These are phyloP conservation scores for Amanita rimosa DNA, from an alignment of 768 basidiomycete species.

Conservation along the genomic window DNA sequence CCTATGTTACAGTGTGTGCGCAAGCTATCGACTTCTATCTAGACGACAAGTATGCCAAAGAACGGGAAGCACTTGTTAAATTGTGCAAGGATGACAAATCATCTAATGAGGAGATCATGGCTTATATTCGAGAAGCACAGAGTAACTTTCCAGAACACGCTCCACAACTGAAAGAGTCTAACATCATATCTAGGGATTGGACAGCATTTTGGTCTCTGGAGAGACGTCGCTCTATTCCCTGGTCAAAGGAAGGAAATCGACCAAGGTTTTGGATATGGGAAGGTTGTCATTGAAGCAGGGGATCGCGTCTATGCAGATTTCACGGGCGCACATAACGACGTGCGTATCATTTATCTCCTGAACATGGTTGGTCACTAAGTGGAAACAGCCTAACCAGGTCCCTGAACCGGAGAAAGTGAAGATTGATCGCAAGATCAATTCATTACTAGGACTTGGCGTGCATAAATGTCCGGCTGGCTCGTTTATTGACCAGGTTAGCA, in stretches of 20 bases:
- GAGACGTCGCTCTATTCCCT: neutral
- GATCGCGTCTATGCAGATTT: constrained; percentile 9
- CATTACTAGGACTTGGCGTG: constrained; percentile 14
- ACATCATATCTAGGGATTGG: constrained; percentile 8
- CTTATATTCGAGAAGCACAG: constrained; percentile 17
- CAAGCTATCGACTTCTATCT: constrained; percentile 18
- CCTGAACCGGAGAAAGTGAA: constrained; percentile 8
- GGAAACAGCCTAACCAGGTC: constrained; percentile 8
- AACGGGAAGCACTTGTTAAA: constrained; percentile 11
- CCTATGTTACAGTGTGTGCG: constrained; percentile 10
- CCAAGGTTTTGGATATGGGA: constrained; percentile 5
- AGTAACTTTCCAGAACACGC: constrained; percentile 7
- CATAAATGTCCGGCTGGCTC: constrained; percentile 14
- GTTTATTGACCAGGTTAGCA: constrained; percentile 14
- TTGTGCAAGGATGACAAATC: constrained; percentile 8
- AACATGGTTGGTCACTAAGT: neutral
- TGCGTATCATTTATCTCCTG: constrained; percentile 1
- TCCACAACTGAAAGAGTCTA: no score
- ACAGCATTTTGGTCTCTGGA: constrained; percentile 11
- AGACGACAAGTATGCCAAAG: constrained; percentile 9
- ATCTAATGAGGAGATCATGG: constrained; percentile 11
- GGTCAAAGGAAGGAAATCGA: neutral
- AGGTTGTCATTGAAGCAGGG: constrained; percentile 8
- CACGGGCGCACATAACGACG: constrained; percentile 9
- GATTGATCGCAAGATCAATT: constrained; percentile 6